Evolutionary conservation across 2,329 filamentous ascomycete species (phyloP).

Genomic region (Chaetomium olivaceum): DNA sequence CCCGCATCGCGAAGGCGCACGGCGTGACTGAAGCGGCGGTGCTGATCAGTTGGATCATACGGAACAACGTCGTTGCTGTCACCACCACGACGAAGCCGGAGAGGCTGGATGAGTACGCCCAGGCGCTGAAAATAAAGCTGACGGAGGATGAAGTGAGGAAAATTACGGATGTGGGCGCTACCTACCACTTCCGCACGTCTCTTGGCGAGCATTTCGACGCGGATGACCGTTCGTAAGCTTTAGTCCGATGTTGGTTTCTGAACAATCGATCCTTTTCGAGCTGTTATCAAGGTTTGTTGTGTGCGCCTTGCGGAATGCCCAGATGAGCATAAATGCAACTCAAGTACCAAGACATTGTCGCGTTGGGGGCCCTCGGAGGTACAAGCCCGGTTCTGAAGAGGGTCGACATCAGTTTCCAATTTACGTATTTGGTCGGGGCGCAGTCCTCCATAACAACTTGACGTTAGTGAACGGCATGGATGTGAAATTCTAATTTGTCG

Average conservation of each 20-base stretch:
- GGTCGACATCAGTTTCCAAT: too few species aligned
- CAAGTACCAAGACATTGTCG: too few species aligned
- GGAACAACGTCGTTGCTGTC: conserved; percentile 4
- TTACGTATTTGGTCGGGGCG: too few species aligned
- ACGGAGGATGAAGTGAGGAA: neutral
- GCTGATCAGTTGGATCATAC: conserved; percentile 1
- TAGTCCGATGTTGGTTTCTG: neutral
- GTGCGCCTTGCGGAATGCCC: too few species aligned
- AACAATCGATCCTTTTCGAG: too few species aligned
- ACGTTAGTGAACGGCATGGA: too few species aligned
- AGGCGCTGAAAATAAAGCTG: neutral
- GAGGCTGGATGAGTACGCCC: conserved; percentile 1
- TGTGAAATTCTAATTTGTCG: too few species aligned
- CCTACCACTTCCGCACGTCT: neutral
- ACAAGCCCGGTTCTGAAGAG: too few species aligned
- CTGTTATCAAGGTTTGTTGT: too few species aligned
- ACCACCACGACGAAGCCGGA: neutral
- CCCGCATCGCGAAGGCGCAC: neutral
- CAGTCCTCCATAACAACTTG: too few species aligned
- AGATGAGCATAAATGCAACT: too few species aligned
- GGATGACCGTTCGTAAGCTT: neutral
- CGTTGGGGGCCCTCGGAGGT: too few species aligned
- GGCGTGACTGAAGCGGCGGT: neutral
- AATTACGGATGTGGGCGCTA: conserved; percentile 1
- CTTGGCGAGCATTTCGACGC: neutral